Percentiles rank a stretch among this genome's conserved stretches.
These are phyloP conservation scores for Tulasnella sp. DNA, from an alignment of 768 basidiomycete species.

Conservation along the genomic window DNA sequence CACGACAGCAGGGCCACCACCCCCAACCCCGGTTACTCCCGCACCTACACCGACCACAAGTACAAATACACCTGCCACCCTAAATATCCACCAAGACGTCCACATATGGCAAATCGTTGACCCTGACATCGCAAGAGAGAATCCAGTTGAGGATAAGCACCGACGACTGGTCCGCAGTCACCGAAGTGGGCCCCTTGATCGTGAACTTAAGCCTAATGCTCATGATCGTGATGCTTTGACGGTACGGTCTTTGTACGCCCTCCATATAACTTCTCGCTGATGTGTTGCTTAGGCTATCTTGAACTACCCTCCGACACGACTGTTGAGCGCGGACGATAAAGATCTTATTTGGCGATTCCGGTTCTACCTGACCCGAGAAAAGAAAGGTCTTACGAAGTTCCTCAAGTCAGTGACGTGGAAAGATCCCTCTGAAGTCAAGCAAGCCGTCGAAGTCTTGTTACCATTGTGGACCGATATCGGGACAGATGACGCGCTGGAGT, in stretches of 20 bases:
- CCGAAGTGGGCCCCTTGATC: slow-evolving; percentile 84
- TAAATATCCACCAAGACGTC: slow-evolving; percentile 41
- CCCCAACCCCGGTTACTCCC: slow-evolving; percentile 27
- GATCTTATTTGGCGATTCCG: slow-evolving; percentile 98
- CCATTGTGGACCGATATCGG: slow-evolving; percentile 97
- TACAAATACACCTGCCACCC: slow-evolving; percentile 31
- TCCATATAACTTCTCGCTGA: not conserved
- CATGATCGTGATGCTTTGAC: slow-evolving; percentile 87
- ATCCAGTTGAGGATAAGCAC: slow-evolving; percentile 96
- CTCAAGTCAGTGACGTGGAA: slow-evolving; percentile 96
- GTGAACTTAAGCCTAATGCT: slow-evolving; percentile 94
- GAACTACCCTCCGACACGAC: slow-evolving; percentile 79
- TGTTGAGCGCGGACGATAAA: slow-evolving; percentile 81
- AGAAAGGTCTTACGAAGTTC: slow-evolving; percentile 92
- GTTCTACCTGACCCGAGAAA: slow-evolving; percentile 89
- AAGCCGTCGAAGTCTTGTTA: slow-evolving; percentile 89
- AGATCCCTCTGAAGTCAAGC: slow-evolving; percentile 90
- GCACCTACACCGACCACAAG: slow-evolving; percentile 26
- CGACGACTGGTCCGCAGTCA: slow-evolving; percentile 88
- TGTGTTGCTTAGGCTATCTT: slow-evolving; percentile 56
- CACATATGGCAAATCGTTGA: slow-evolving; percentile 82
- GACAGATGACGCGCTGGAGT: slow-evolving; percentile 89
- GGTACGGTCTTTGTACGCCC: slow-evolving; percentile 35
- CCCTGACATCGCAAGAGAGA: slow-evolving; percentile 82
- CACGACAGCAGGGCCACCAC: slow-evolving; percentile 8